phyloP scores from a whole-genome alignment of 2,329 filamentous ascomycete species.

The Cercospora sesami region DNA sequence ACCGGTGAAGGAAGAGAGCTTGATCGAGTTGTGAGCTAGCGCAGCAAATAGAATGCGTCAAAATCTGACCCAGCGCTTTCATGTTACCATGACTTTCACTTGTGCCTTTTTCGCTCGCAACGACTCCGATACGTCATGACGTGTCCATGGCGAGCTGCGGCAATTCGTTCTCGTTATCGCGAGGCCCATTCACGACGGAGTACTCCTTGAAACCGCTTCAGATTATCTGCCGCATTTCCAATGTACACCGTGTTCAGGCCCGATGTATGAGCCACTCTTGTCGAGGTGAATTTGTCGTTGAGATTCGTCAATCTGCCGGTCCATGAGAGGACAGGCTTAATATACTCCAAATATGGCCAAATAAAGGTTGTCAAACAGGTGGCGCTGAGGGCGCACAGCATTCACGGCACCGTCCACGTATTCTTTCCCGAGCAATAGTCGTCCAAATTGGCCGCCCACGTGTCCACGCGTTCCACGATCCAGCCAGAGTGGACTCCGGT shows the following conservation, averaged over 20 bases:
- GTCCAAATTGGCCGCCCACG: constrained; percentile 22
- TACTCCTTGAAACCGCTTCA: neutral
- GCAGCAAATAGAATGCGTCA: constrained; percentile 2
- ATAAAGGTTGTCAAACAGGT: neutral
- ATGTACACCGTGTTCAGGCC: neutral
- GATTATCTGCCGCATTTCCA: neutral
- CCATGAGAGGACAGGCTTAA: neutral
- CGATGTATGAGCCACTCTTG: neutral
- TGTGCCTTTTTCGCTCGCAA: neutral
- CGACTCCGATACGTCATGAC: neutral
- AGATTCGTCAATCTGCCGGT: neutral
- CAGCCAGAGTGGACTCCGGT: constrained; percentile 30
- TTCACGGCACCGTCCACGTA: constrained; percentile 25
- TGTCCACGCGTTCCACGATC: constrained; percentile 28
- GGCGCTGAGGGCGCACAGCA: neutral
- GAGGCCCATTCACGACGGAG: neutral
- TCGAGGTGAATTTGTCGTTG: neutral
- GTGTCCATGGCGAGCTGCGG: neutral
- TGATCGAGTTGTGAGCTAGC: constrained; percentile 32
- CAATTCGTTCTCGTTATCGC: neutral
- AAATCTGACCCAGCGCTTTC: neutral
- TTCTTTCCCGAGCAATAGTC: constrained; percentile 17
- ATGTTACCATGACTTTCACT: neutral
- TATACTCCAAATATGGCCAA: neutral
- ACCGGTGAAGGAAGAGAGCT: constrained; percentile 39